phyloP scores from a whole-genome alignment of 495 filamentous ascomycete species.

The Penicillium turbatum region DNA sequence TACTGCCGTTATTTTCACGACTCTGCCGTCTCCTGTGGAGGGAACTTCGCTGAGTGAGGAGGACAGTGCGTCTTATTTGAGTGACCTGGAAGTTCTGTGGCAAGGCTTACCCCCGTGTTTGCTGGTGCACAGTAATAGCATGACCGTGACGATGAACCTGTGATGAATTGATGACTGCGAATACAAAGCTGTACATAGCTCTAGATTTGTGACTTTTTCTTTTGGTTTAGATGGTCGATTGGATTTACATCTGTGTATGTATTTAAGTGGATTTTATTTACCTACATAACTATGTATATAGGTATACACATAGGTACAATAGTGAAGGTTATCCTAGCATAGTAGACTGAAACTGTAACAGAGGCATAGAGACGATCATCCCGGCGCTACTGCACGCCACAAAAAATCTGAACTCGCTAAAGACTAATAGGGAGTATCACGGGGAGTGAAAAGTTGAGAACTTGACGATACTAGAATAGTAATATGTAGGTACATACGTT shows the following conservation, averaged over 20 bases:
- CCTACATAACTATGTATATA: too few relatives aligned
- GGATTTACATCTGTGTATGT: too few relatives aligned
- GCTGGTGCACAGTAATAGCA: slow-evolving; percentile 82
- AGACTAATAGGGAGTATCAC: neutral
- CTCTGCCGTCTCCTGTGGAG: slow-evolving; percentile 70
- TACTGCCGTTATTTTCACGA: slow-evolving; percentile 80
- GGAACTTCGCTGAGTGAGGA: slow-evolving; percentile 67
- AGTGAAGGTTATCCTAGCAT: too few relatives aligned
- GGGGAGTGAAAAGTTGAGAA: neutral
- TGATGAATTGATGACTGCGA: slow-evolving; percentile 32
- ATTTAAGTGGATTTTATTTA: too few relatives aligned
- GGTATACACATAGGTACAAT: too few relatives aligned
- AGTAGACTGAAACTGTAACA: neutral
- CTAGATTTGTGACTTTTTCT: slow-evolving; percentile 1
- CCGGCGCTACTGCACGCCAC: slow-evolving; percentile 13
- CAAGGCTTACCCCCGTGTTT: slow-evolving; percentile 64
- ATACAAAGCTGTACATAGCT: slow-evolving; percentile 11
- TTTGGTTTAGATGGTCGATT: neutral
- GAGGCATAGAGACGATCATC: slow-evolving; percentile 8
- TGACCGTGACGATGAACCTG: slow-evolving; percentile 85
- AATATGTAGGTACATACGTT: too few relatives aligned
- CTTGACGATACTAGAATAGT: too few relatives aligned
- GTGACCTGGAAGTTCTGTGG: slow-evolving; percentile 71
- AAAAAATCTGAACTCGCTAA: slow-evolving; percentile 5
- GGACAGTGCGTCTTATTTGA: slow-evolving; percentile 66